Evolutionary conservation across 768 basidiomycete genomes (phyloP).

Genomic region (Clathrus columnatus): DNA sequence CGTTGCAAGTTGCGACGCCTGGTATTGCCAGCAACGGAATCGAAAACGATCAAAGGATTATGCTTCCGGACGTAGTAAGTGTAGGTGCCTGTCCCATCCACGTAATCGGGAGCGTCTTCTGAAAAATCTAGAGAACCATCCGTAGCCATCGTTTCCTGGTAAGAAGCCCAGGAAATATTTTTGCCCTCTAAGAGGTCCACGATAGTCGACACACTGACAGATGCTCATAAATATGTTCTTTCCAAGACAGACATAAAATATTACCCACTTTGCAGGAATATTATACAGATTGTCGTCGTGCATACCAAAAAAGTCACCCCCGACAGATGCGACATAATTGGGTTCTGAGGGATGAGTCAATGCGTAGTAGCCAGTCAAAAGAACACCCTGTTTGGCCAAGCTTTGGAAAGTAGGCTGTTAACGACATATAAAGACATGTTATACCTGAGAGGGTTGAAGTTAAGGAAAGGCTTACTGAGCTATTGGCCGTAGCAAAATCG

Average conservation of each 20-base stretch:
- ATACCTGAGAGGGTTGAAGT: not conserved
- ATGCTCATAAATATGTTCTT: slow-evolving; percentile 27
- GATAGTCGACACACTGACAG: slow-evolving; percentile 45
- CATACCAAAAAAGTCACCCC: slow-evolving; percentile 47
- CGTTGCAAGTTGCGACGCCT: slow-evolving; percentile 37
- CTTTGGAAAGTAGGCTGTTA: slow-evolving; percentile 22
- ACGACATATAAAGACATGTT: not conserved
- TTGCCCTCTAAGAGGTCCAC: slow-evolving; percentile 52
- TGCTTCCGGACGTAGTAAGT: slow-evolving; percentile 50
- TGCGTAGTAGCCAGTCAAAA: slow-evolving; percentile 34
- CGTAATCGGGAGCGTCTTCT: no score
- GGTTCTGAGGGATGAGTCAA: slow-evolving; percentile 55
- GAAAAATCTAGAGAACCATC: slow-evolving; percentile 36
- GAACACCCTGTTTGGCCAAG: slow-evolving; percentile 42
- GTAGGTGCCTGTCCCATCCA: slow-evolving; percentile 30
- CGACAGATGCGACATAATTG: slow-evolving; percentile 40
- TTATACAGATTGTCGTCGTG: slow-evolving; percentile 30
- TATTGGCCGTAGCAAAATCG: slow-evolving; percentile 31
- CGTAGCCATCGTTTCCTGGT: slow-evolving; percentile 50
- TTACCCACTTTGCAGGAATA: slow-evolving; percentile 16
- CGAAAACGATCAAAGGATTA: slow-evolving; percentile 42
- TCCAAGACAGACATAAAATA: not conserved
- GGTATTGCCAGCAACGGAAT: slow-evolving; percentile 37
- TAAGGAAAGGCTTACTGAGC: not conserved
- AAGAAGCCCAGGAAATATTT: slow-evolving; percentile 50